Base-by-base conservation (phyloP, 345 rosid genomes). In the Cardamine chenopodiifolia region DNA sequence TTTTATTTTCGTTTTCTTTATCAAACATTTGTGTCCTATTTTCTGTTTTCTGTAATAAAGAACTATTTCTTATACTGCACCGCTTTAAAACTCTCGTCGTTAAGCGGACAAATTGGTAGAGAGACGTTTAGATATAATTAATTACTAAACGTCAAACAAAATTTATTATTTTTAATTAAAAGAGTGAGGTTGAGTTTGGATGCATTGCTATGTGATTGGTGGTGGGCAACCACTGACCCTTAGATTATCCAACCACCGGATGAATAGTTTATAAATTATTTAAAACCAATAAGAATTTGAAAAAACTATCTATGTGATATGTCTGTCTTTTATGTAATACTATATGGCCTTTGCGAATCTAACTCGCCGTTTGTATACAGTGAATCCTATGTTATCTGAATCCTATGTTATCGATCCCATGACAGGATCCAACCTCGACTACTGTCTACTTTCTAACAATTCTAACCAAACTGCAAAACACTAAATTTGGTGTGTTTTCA, bases 331-430 rank as follows among this genome's bases (percentile, higher is more conserved):
- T 45, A 45, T 31, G 58, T n/a, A n/a, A 40, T 20, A 32, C 14
- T 13, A 61, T 45, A 66, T 58, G 61, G 62, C 54, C 62, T 23
- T 68, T 60, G 69, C 61, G 68, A 23, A 68, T 68, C 62, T 40
- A 75, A 11, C 55, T 68, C 62, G 68, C 55, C 69, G 69, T 67
- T 19, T 75, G 79, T 68, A 69, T 48, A 61, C 69, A 75, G 79
- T 75, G 79, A 75, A 75, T 68, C 79, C 79, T 60, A 75, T 75
- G 74, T 60, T 75, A 19, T 19, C 37, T 75, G 79, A 75, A 75
- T 68, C 79, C 79, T 60, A 75, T 75, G 74, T 60, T 75, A 19
- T 19, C 37, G 79, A 75, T 75, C 79, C 79, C 74, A 57, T 66
- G 50, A 61, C 60, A 4, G 50, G 63, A 75, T 75, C 73, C 62